phyloP scores from a whole-genome alignment of 2,329 filamentous ascomycete species.

The Arthroderma uncinatum region DNA sequence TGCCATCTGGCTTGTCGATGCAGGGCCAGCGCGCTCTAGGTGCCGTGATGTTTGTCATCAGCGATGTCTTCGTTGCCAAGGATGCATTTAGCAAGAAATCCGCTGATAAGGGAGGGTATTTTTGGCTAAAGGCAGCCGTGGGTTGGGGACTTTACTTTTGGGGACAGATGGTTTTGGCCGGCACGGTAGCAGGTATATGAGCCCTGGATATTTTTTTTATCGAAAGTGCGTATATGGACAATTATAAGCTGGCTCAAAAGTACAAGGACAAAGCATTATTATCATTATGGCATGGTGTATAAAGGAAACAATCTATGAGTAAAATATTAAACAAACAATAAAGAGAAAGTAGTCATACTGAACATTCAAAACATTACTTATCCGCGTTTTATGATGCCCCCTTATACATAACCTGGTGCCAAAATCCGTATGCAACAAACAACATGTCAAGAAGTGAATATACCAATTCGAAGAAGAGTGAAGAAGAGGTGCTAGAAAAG shows the following conservation, averaged over 20 bases:
- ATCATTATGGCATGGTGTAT: neutral
- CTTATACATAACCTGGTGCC: neutral
- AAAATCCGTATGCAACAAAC: neutral
- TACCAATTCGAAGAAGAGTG: neutral
- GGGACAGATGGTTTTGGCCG: constrained; percentile 23
- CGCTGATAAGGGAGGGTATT: constrained; percentile 7
- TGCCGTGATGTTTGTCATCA: constrained; percentile 24
- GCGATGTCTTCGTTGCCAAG: constrained; percentile 24
- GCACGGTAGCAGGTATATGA: constrained; percentile 8
- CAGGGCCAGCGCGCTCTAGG: constrained; percentile 20
- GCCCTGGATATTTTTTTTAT: neutral
- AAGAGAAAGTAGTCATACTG: neutral
- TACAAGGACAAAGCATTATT: neutral
- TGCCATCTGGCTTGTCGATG: constrained; percentile 5
- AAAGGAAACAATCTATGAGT: neutral
- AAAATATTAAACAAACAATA: neutral
- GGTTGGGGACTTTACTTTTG: constrained; percentile 23
- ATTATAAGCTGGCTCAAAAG: neutral
- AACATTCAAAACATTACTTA: neutral
- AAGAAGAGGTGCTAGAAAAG: neutral
- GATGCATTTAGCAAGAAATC: constrained; percentile 20
- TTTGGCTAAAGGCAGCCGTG: constrained; percentile 13
- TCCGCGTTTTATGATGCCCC: neutral
- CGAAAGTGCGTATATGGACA: too few relatives aligned
- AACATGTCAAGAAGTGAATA: constrained; percentile 1